Conservation (phyloP, 2,329 filamentous ascomycete genomes). For the Fusarium austroafricanum region DNA sequence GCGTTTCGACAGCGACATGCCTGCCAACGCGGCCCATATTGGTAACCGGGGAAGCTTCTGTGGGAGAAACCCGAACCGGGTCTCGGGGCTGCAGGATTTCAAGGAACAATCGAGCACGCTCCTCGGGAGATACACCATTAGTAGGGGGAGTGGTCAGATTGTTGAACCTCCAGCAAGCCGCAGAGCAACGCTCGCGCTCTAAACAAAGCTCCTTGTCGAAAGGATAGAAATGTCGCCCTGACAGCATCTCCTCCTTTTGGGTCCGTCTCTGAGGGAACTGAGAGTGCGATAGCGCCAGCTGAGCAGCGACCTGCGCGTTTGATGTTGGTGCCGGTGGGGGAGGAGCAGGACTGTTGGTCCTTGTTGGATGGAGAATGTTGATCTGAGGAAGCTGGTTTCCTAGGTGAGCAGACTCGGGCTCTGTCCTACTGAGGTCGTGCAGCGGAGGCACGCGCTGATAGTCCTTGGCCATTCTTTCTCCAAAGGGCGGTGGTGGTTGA, state of each 20-base stretch:
- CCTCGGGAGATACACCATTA: constrained; percentile 74
- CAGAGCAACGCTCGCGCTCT: constrained; percentile 86
- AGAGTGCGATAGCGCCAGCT: constrained; percentile 67
- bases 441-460: constrained; percentile 71
- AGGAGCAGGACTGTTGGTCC: constrained; percentile 61
- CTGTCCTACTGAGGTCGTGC: constrained; percentile 68
- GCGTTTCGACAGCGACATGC: constrained; percentile 82
- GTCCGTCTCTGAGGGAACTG: no score
- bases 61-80: constrained; percentile 66
- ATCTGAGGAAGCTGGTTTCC: constrained; percentile 66
- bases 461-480: constrained; percentile 65
- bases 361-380: constrained; percentile 64
- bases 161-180: constrained; percentile 88
- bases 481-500: constrained; percentile 57
- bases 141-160: constrained; percentile 78
- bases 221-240: no score
- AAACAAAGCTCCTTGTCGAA: constrained; percentile 79
- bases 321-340: constrained; percentile 54
- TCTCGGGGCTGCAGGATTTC: constrained; percentile 76
- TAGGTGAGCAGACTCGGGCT: constrained; percentile 66
- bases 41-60: constrained; percentile 62
- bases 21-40: constrained; percentile 75
- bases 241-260: no score
- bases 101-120: constrained; percentile 76
- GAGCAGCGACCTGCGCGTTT: constrained; percentile 67